Evolutionary conservation across 805 yeast genomes (phyloP).

Genomic region (Candida nanaspora): DNA sequence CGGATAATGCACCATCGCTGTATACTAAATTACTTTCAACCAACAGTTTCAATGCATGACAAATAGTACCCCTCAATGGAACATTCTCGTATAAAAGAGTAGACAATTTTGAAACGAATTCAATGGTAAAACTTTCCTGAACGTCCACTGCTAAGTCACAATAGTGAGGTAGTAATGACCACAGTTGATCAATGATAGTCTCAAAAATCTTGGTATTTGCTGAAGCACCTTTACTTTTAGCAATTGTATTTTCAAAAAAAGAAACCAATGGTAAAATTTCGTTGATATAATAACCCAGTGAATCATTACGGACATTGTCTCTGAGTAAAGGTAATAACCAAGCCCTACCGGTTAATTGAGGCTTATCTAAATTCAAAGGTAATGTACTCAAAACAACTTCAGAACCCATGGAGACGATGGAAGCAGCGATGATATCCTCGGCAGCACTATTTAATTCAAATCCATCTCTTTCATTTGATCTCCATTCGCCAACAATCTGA

Average conservation of each 20-base stretch:
- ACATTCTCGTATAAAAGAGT: conserved; percentile 67
- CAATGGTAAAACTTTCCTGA: conserved; percentile 53
- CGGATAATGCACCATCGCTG: conserved; percentile 51
- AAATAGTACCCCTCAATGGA: conserved; percentile 70
- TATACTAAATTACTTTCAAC: conserved; percentile 72
- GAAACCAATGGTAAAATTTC: conserved; percentile 61
- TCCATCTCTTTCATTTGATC: conserved; percentile 67
- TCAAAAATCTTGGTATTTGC: conserved; percentile 70
- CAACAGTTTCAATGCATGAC: conserved; percentile 70
- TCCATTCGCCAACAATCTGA: conserved; percentile 75
- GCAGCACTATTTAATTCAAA: conserved; percentile 67
- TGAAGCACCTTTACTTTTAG: conserved; percentile 39
- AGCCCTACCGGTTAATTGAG: conserved; percentile 75
- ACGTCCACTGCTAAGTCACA: conserved; percentile 82
- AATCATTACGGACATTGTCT: conserved; percentile 73
- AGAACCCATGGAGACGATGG: conserved; percentile 80
- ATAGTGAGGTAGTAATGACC: conserved; percentile 87
- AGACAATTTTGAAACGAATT: conserved; percentile 73
- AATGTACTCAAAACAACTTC: conserved; percentile 65
- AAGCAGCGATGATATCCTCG: conserved; percentile 73
- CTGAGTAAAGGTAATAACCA: conserved; percentile 90
- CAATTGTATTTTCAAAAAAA: conserved; percentile 44
- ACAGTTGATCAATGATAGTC: conserved; percentile 84
- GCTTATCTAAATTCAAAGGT: conserved; percentile 70
- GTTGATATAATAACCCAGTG: conserved; percentile 52